Base-by-base conservation (phyloP, 495 filamentous ascomycete genomes). In the Penicillium cinerascens region DNA sequence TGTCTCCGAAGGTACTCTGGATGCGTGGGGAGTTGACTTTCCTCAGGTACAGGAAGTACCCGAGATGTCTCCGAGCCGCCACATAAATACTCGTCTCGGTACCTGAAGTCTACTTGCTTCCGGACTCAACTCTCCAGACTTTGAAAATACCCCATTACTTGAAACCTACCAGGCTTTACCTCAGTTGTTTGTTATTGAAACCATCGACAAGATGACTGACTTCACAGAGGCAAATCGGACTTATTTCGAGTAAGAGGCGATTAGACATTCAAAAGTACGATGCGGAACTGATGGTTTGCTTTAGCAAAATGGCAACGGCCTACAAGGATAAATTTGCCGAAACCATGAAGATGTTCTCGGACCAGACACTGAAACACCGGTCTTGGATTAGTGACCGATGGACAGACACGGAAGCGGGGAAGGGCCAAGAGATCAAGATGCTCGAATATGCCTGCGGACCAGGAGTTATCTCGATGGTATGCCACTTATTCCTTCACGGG, bases 371-470 rank as follows among this genome's bases (percentile, higher is more conserved):
- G 22, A 60, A 64, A 7, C 75, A 77, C 21, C 74, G 82, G 13
- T 74, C 78, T 27, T 90, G 86, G 76, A 78, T 88, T 47, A 83
- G 81, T 18, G 76, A 82, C 17, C 74, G 77, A 49, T 84, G 82
- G 78, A 71, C 64, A 13, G 71, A 77, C 27, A 72, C 68, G 10
- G 68, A 59, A 29, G 61, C 52, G 16, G 61, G 64, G 10, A 60
- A 70, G n/a, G 67, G 57, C 39, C 73, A 75, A 49, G 68, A 78
- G 23, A 70, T 87, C 39, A 74, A 77, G 27, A 60, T 89, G 44
- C 70, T 92, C 9, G 88, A 92, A 55, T 92, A 90, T 67, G 88
- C 88, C 41, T 89, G 85, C 52, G 88, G 88, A 3, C 82, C 86
- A 16, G 88, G 87, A 4, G 49, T 75, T 54, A 73, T 88, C 54